A percentile compares a stretch with the other conserved stretches of the same genome.
These are phyloP conservation scores for Globisporangium iwayamae DNA, from an alignment of 352 stramenopile species.

Conservation along the genomic window DNA sequence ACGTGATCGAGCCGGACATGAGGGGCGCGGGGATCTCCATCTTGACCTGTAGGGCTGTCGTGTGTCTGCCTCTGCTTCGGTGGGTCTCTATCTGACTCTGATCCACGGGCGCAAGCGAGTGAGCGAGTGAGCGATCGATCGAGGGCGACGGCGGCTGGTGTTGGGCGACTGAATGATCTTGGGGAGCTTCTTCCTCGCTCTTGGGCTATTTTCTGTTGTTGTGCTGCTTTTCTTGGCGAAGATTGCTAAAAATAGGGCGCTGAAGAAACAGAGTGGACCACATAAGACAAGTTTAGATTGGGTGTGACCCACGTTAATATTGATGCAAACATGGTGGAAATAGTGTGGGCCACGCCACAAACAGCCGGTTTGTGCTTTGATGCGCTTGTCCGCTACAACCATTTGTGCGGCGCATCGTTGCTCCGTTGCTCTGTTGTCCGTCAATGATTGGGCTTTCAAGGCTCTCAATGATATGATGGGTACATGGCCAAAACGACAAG, in stretches of 20 bases:
- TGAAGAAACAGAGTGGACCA: not conserved
- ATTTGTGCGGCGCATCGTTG: not conserved
- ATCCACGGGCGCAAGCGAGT: not conserved
- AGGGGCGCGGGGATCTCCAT: constrained; percentile 81
- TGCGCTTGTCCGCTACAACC: no score
- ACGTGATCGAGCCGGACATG: constrained; percentile 81
- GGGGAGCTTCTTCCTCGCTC: not conserved
- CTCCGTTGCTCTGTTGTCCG: not conserved
- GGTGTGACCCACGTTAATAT: not conserved
- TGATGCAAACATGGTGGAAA: no score
- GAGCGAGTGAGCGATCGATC: not conserved
- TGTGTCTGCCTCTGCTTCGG: not conserved
- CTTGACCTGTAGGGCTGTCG: not conserved
- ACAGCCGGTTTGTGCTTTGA: no score
- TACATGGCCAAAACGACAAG: not conserved
- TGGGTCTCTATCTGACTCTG: not conserved
- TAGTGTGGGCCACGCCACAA: no score
- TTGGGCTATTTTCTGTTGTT: not conserved
- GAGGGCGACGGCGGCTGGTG: no score
- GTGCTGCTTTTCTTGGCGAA: not conserved
- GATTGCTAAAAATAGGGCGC: not conserved
- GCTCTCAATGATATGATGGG: not conserved
- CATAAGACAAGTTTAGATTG: not conserved
- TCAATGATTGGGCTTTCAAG: not conserved
- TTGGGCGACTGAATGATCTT: not conserved